phyloP scores from a whole-genome alignment of 306 rosid genomes.

The Cucumis sativus region Cucumber_9930_V3 NC_026661.2:16204001-16204500 shows the following conservation, averaged over 20 bases:
- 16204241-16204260: conserved; percentile 30
- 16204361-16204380: conserved; percentile 51
- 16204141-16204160: conserved; percentile 42
- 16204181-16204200: conserved; percentile 23
- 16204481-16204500: no score
- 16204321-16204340: conserved; percentile 45
- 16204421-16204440: background rate
- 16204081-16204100: conserved; percentile 37
- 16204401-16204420: conserved; percentile 46
- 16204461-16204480: no score
- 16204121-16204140: conserved; percentile 21
- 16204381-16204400: conserved; percentile 64
- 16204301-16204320: conserved; percentile 52
- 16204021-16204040: background rate
- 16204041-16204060: background rate
- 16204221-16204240: conserved; percentile 31
- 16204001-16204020: no score
- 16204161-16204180: conserved; percentile 32
- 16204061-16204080: conserved; percentile 26
- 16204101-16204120: conserved; percentile 29
- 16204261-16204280: conserved; percentile 47
- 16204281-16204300: conserved; percentile 51
- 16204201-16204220: conserved; percentile 47
- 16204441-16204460: background rate
- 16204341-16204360: conserved; percentile 86